Conservation (phyloP, 768 basidiomycete genomes). For the Filobasidium wieringae region DNA sequence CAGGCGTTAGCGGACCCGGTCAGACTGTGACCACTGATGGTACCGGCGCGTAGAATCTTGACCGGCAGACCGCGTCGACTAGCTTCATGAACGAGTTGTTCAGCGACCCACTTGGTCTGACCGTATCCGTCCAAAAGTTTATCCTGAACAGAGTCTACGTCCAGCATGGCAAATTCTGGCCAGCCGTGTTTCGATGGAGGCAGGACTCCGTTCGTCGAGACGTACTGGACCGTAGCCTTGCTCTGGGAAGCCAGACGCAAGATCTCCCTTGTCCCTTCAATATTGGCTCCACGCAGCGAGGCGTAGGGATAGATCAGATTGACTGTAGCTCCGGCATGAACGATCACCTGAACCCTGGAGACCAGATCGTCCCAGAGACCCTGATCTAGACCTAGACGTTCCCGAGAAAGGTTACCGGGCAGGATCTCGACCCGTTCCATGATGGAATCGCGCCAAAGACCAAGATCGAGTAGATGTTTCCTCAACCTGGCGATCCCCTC, state of each 20-base stretch:
- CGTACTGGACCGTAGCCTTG: conserved; percentile 10
- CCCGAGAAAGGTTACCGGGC: conserved; percentile 10
- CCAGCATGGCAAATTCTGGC: conserved; percentile 8
- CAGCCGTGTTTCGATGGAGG: conserved; percentile 9
- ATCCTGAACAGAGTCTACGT: conserved; percentile 5
- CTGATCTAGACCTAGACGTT: conserved; percentile 9
- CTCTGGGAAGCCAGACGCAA: conserved; percentile 10
- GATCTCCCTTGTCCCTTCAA: conserved; percentile 14
- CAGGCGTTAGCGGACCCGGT: conserved; percentile 16
- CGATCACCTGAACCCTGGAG: conserved; percentile 13
- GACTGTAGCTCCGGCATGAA: conserved; percentile 15
- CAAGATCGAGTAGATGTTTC: conserved; percentile 15
- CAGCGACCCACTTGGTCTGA: conserved; percentile 14
- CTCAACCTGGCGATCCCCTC: conserved; percentile 12
- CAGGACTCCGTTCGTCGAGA: conserved; percentile 14
- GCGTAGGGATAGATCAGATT: conserved; percentile 17
- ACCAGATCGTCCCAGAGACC: conserved; percentile 6
- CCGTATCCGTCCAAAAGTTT: conserved; percentile 13
- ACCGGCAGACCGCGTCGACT: conserved; percentile 13
- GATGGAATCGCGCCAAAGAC: conserved; percentile 14
- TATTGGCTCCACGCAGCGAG: conserved; percentile 12
- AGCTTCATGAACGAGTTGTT: conserved; percentile 10
- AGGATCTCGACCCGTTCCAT: conserved; percentile 13
- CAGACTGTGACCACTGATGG: conserved; percentile 15
- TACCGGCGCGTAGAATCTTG: conserved; percentile 17